phyloP scores from a whole-genome alignment of 1,284 basidiomycete species.

The Trichosporon sp. region DNA sequence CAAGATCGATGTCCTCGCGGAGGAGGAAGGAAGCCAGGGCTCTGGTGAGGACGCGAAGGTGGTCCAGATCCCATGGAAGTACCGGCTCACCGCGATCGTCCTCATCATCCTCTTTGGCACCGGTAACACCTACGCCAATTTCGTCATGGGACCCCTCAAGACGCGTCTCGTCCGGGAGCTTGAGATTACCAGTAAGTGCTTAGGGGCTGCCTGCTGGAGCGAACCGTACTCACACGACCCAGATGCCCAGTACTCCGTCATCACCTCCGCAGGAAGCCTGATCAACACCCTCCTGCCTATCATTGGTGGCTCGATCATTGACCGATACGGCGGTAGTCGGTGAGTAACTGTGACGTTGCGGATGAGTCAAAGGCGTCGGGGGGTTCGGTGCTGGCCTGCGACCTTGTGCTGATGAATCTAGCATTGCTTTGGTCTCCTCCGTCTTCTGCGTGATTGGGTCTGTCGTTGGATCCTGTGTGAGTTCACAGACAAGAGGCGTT shows the following conservation, averaged over 20 bases:
- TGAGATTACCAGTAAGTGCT: constrained; percentile 38
- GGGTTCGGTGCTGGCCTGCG: too few species aligned
- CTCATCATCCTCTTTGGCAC: constrained; percentile 39
- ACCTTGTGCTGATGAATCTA: too few species aligned
- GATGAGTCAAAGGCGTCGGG: too few species aligned
- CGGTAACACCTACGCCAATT: constrained; percentile 29
- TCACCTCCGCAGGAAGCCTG: constrained; percentile 43
- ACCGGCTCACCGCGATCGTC: constrained; percentile 23
- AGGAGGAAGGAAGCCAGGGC: neutral
- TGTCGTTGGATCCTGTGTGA: constrained; percentile 8
- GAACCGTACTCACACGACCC: too few species aligned
- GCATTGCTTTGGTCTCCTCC: constrained; percentile 1
- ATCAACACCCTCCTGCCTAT: constrained; percentile 51
- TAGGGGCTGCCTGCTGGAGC: neutral
- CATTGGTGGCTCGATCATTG: constrained; percentile 49
- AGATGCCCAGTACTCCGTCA: constrained; percentile 49
- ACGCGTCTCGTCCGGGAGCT: constrained; percentile 40
- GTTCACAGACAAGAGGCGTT: neutral
- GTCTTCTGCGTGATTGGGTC: constrained; percentile 5
- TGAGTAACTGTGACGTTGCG: too few species aligned
- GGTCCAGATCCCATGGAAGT: constrained; percentile 9
- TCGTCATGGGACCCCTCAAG: constrained; percentile 42
- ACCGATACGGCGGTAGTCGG: constrained; percentile 46
- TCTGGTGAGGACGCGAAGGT: neutral
- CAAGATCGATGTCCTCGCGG: neutral